Base-by-base conservation (phyloP, 306 rosid species). In the Myrica gale region DNA sequence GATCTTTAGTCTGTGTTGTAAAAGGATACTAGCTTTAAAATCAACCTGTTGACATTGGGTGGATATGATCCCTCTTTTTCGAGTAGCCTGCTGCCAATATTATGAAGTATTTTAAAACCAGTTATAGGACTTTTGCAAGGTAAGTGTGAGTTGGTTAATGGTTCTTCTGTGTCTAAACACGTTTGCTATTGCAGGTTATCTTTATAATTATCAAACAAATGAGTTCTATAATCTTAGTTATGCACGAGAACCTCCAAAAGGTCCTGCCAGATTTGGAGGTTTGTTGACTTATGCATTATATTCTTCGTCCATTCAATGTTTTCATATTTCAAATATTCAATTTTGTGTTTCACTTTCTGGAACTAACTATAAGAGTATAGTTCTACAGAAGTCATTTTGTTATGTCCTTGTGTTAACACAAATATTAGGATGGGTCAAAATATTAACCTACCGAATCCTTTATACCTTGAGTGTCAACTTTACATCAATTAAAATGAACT, bases 221-320 rank as follows among this genome's bases (percentile, higher is more conserved):
- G 99, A 96, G 87, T 87, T 92, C 77, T 92, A 90, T 83, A 96
- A 96, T 86, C 97, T 96, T 76, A 96, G 98, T 81, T 85, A 85
- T 81, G 88, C 97, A 74, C 96, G 79, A 37, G 90, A 85, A 83
- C 88, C 86, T 3, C 89, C 93, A 0, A 92, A 89, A 82, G 98
- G 96, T 71, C 96, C 99, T 17, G 92, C 90, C 57, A 86, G 85
- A 84, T 96, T 92, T 87, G 99, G 99, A 92, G 99, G 99, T 96
- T 83, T 74, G 91, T 85, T 77, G 69, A 76, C 47, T 57, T 75
- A 17, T 72, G 51, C 79, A 51, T 78, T 83, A 80, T 54, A 56
- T 79, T 46, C 51, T 78, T 17, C 85, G 41, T 80, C 76, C 77
- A 41, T 76, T 47, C 73, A 72, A 75, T 77, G 57, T 66, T 69